A percentile compares a stretch with the other conserved stretches of the same genome.
phyloP scores from a whole-genome alignment of 1,284 basidiomycete genomes.

The Moesziomyces globuligerus region DNA sequence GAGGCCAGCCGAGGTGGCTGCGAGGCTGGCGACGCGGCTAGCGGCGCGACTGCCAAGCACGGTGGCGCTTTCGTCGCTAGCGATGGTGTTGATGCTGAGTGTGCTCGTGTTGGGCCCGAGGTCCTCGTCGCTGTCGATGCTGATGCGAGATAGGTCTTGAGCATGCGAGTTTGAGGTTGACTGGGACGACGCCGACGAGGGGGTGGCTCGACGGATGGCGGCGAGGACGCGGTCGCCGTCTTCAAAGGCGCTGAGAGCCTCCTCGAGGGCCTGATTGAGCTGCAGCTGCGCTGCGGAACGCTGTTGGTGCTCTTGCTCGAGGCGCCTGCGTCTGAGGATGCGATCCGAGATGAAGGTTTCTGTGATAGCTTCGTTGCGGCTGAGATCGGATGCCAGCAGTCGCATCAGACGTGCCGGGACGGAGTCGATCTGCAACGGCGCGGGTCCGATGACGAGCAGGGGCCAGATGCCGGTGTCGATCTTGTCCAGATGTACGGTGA shows the following conservation, averaged over 20 bases:
- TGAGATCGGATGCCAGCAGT: constrained; percentile 21
- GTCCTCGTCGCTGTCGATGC: constrained; percentile 44
- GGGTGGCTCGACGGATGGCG: constrained; percentile 19
- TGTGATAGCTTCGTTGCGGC: constrained; percentile 12
- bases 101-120: constrained; percentile 40
- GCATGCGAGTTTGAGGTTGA: not conserved
- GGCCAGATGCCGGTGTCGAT: constrained; percentile 52
- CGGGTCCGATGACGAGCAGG: constrained; percentile 43
- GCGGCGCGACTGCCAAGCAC: constrained; percentile 39
- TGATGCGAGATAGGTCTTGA: constrained; percentile 8
- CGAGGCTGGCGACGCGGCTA: constrained; percentile 32
- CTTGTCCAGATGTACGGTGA: constrained; percentile 52
- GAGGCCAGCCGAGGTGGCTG: constrained; percentile 20
- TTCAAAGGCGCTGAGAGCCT: constrained; percentile 36
- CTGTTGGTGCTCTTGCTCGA: constrained; percentile 19
- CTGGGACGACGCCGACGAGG: constrained; percentile 1
- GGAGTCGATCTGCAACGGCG: constrained; percentile 23
- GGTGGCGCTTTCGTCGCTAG: constrained; percentile 48
- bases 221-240: constrained; percentile 32
- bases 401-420: constrained; percentile 15
- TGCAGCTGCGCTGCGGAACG: constrained; percentile 33
- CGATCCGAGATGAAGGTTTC: constrained; percentile 22
- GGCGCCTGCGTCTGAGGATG: constrained; percentile 8
- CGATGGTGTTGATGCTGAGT: constrained; percentile 45
- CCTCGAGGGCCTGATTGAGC: constrained; percentile 43